A percentile compares a stretch with the other conserved stretches of the same genome.
These are phyloP conservation scores for Rhexocercosporidium sp. DNA, from an alignment of 2,329 filamentous ascomycete species.

Conservation along the genomic window DNA sequence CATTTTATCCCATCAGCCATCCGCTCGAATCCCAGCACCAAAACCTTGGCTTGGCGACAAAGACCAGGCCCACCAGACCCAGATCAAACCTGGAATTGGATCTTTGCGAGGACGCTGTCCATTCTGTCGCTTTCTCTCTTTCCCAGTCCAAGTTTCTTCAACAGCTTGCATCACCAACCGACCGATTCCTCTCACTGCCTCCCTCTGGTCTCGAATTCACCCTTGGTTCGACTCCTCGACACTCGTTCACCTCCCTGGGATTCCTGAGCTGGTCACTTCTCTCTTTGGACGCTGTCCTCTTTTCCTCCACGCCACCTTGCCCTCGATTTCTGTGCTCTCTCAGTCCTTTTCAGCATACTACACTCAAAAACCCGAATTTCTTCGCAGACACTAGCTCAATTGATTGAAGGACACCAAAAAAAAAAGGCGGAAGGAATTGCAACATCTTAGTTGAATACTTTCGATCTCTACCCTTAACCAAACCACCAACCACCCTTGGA, in stretches of 20 bases:
- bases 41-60: conserved; percentile 2
- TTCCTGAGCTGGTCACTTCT: background rate
- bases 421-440: background rate
- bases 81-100: conserved; percentile 11
- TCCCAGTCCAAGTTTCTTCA: background rate
- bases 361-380: background rate
- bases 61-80: background rate
- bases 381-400: background rate
- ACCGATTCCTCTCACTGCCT: background rate
- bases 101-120: background rate
- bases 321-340: background rate
- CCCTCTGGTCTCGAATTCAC: background rate
- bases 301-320: background rate
- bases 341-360: background rate
- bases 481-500: background rate
- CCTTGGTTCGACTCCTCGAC: background rate
- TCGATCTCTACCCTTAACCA: background rate
- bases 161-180: background rate
- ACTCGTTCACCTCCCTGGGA: background rate
- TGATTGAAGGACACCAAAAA: background rate
- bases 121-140: background rate
- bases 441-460: background rate
- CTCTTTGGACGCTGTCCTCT: background rate
- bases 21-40: background rate
- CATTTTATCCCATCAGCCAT: background rate